Base-by-base conservation (phyloP, 2,329 filamentous ascomycete species). In the Phaeomoniella chlamydospora region DNA sequence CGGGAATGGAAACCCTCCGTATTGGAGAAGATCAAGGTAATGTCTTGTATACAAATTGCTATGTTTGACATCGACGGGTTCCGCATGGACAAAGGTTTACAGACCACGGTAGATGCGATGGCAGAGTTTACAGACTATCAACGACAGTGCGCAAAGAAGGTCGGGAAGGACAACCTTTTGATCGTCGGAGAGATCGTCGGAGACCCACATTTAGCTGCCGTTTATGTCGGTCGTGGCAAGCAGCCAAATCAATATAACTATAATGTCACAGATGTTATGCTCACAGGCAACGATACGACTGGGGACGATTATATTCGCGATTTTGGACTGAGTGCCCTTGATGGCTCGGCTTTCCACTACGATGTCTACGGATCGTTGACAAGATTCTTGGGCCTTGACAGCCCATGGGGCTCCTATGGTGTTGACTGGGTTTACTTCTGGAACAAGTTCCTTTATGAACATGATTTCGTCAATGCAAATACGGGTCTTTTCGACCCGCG, bases 1-100 rank as follows among this genome's bases (percentile, higher is more conserved):
- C 59, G 70, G 32, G 68, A 70, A 32, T 73, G 69, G 69, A 46
- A 56, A 12, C 61, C 64, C 2, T 56, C 59, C 4, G 68, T 72
- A 0, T 50, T 62, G 6, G 56, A 61, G 36, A 69, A 68, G 42
- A 58, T 73, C 44, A 60, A 65, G 43, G 61, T 62, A 36, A 68
- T 71, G 42, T 68, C 67, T 2, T 73, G 69, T 51, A 64, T 73
- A 47, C 55, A 62, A 22, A 67, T 73, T 37, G 49, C 56, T 15
- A 64, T 59, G 45, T 51, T 73, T 14, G 69, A 73, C 42, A 64
- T 73, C 35, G 69, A 73, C 44, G 69, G 68, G 2, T 70, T 67
- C 48, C 62, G 69, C 36, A 73, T 75, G 52, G 74, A 78, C 53
- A 78, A 78, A 52, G 74, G 71, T 2, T 67, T 71, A 13, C 72